Evolutionary conservation across 2,329 filamentous ascomycete genomes (phyloP).

Genomic region (Trichoderma sp.): DNA sequence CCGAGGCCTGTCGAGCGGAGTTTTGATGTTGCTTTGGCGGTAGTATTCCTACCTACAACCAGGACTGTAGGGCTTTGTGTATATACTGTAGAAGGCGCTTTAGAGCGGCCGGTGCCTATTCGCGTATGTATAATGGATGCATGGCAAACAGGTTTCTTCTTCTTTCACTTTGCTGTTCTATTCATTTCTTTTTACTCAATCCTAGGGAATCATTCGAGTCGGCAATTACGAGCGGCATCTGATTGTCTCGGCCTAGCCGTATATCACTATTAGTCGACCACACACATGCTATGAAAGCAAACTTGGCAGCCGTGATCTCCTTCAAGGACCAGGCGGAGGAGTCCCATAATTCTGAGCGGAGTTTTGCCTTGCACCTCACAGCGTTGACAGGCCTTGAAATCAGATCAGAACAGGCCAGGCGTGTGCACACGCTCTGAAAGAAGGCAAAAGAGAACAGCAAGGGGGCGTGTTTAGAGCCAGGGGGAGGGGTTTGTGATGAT

Average conservation of each 20-base stretch:
- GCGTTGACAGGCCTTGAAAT: not conserved
- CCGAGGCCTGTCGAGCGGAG: constrained; percentile 9
- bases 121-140: no score
- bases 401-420: not conserved
- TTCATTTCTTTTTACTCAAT: not conserved
- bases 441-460: not conserved
- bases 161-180: no score
- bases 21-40: not conserved
- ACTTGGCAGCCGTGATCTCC: constrained; percentile 20
- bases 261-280: not conserved
- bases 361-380: not conserved
- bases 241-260: constrained; percentile 7
- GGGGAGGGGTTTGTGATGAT: constrained; percentile 13
- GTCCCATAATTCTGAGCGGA: constrained; percentile 16
- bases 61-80: not conserved
- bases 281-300: not conserved
- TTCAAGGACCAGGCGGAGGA: constrained; percentile 14
- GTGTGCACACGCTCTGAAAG: not conserved
- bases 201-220: not conserved
- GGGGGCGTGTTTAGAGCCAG: not conserved
- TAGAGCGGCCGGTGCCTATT: not conserved
- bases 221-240: not conserved
- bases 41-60: not conserved
- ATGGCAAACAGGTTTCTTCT: no score
- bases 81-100: not conserved